These are phyloP conservation scores for Sanghuangporus weigelae DNA, from an alignment of 1,284 basidiomycete genomes.

Conservation along the genomic window DNA sequence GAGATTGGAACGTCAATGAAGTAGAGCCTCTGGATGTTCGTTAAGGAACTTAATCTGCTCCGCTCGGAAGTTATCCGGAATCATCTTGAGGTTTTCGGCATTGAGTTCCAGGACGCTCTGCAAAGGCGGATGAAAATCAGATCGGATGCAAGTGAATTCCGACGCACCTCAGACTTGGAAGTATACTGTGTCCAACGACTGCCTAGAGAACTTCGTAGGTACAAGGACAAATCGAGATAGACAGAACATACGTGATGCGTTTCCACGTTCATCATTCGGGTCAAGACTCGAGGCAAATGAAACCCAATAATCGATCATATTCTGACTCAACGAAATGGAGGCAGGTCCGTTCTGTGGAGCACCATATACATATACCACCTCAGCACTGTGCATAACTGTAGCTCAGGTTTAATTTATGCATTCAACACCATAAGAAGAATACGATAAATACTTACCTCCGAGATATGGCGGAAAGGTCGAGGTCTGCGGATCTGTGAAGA, in stretches of 20 bases:
- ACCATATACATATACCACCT: constrained; percentile 38
- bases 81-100: constrained; percentile 30
- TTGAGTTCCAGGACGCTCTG: constrained; percentile 33
- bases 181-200: neutral
- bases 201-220: neutral
- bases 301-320: constrained; percentile 48
- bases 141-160: constrained; percentile 23
- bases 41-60: constrained; percentile 34
- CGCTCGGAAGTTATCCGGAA: constrained; percentile 33
- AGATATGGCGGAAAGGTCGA: constrained; percentile 15
- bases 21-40: constrained; percentile 20
- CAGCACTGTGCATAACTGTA: constrained; percentile 35
- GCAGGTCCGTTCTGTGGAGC: constrained; percentile 23
- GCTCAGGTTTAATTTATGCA: neutral
- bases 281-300: constrained; percentile 44
- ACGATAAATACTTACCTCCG: constrained; percentile 29
- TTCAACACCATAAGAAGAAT: neutral
- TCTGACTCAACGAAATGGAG: constrained; percentile 29
- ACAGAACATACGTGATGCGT: constrained; percentile 13
- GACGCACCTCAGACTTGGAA: neutral
- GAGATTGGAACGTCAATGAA: neutral
- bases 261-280: constrained; percentile 44
- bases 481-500: constrained; percentile 41
- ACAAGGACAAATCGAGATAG: neutral
- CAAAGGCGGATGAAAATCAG: neutral